Base-by-base conservation (phyloP, 345 rosid genomes). In the Dovyalis caffra region DNA sequence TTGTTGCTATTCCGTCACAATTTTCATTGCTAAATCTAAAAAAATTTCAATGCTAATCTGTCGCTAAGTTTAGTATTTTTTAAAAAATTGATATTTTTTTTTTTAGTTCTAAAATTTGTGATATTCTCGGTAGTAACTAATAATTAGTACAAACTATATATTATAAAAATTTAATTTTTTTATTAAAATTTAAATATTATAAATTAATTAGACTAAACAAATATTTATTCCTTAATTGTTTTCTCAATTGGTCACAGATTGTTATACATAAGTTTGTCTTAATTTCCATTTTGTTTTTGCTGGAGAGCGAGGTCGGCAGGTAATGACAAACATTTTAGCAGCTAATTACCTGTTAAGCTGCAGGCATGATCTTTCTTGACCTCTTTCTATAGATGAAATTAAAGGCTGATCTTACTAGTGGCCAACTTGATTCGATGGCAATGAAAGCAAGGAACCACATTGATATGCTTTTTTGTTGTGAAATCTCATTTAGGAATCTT, bases 391-490 rank as follows among this genome's bases (percentile, higher is more conserved):
- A 77, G 77, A 88, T 25, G 58, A 84, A 43, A 61, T 69, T 70
- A 25, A 92, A 45, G 37, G 79, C 81, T 56, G 90, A 79, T 12
- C 94, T 90, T 16, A 91, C 77, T 61, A 88, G 43, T 23, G 97
- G 97, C 85, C 92, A 88, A 67, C 91, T 81, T 45, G 91, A 79
- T 29, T 84, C 68, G 28, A 91, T 21, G 11, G 95, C 92, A 77
- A 91, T 67, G 76, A 86, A 88, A 60, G 80, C 87, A 53, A 92
- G 87, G 77, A 84, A 71, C 92, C 95, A 86, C 49, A 85, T 71
- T 0, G 94, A 83, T 64, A 47, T 79, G 75, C 78, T 72, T 14
- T 74, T 85, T 74, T 73, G 79, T 47, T 64, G 73, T 12, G 77
- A 80, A 57, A 94, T 78, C 71, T 75, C 84, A 73, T 78, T 79